Evolutionary conservation across 768 basidiomycete genomes (phyloP).

Genomic region (Phaffia tasmanica): DNA sequence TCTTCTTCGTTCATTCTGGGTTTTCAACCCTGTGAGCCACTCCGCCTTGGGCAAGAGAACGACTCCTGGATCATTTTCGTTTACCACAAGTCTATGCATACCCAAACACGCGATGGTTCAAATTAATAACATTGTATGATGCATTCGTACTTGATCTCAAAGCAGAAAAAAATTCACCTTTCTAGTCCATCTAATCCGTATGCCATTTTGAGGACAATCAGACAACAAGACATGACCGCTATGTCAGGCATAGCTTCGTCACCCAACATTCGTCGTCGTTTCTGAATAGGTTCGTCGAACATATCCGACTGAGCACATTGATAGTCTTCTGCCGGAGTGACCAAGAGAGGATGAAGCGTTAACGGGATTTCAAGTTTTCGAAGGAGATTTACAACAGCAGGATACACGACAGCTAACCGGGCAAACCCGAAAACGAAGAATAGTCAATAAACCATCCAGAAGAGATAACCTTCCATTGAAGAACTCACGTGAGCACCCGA

Average conservation of each 20-base stretch:
- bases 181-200: constrained; percentile 66
- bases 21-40: constrained; percentile 39
- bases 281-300: constrained; percentile 27
- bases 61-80: constrained; percentile 49
- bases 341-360: constrained; percentile 24
- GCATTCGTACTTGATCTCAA: background rate
- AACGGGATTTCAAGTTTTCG: constrained; percentile 29
- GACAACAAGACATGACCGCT: constrained; percentile 48
- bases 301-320: constrained; percentile 43
- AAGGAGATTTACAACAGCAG: constrained; percentile 27
- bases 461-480: background rate
- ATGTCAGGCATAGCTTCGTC: constrained; percentile 63
- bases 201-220: constrained; percentile 69
- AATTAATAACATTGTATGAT: background rate
- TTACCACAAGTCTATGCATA: constrained; percentile 32
- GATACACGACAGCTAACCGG: constrained; percentile 30
- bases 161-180: constrained; percentile 42
- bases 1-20: constrained; percentile 19
- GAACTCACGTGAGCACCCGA: constrained; percentile 67
- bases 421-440: background rate
- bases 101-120: background rate
- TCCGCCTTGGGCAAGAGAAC: constrained; percentile 48
- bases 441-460: background rate
- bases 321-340: constrained; percentile 1
- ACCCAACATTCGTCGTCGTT: constrained; percentile 45